Evolutionary conservation across 2,329 filamentous ascomycete genomes (phyloP).

Genomic region (Colletotrichum lindemuthianum): DNA sequence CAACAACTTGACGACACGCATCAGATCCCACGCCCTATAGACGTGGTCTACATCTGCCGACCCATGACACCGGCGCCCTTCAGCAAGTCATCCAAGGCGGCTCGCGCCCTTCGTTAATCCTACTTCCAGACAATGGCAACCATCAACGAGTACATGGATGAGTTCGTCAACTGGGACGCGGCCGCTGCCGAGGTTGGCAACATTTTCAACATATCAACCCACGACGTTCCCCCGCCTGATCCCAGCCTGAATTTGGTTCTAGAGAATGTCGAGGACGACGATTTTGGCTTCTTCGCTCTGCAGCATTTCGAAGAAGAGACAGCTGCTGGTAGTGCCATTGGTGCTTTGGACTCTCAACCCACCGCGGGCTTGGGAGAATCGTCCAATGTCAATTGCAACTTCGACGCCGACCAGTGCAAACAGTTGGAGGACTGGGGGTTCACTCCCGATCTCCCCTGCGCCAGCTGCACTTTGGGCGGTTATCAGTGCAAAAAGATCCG

Average conservation of each 20-base stretch:
- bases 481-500: constrained; percentile 70
- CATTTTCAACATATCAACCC: constrained; percentile 45
- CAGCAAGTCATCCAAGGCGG: constrained; percentile 9
- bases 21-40: constrained; percentile 15
- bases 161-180: constrained; percentile 72
- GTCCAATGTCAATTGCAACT: constrained; percentile 4
- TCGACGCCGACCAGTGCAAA: constrained; percentile 16
- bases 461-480: constrained; percentile 60
- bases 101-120: constrained; percentile 28
- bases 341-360: constrained; percentile 7
- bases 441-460: constrained; percentile 59
- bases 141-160: constrained; percentile 64
- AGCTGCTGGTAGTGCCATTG: constrained; percentile 34
- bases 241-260: constrained; percentile 64
- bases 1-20: constrained; percentile 9
- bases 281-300: constrained; percentile 68
- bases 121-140: constrained; percentile 42
- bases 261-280: constrained; percentile 66
- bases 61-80: constrained; percentile 33
- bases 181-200: constrained; percentile 52
- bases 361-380: constrained; percentile 1
- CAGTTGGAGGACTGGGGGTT: constrained; percentile 51
- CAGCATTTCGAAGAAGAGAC: constrained; percentile 62
- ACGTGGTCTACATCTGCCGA: constrained; percentile 19
- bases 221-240: constrained; percentile 49